phyloP scores from a whole-genome alignment of 306 rosid species.

The Calophaca sinica region DNA sequence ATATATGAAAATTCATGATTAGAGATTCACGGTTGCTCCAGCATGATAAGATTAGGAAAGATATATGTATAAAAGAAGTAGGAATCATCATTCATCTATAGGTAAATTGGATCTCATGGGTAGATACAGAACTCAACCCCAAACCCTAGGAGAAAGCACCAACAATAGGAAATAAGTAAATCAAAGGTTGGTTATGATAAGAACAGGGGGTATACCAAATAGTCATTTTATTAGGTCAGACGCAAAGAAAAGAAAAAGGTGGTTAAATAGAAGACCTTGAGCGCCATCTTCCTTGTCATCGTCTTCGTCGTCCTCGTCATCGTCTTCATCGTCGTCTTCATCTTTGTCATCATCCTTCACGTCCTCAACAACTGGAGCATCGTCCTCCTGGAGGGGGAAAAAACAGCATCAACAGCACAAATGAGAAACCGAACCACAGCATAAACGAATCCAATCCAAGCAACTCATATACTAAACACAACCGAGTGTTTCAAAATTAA shows the following conservation, averaged over 20 bases:
- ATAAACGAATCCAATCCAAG: not conserved
- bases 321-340: conserved; percentile 56
- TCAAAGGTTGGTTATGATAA: not conserved
- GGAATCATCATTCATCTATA: not conserved
- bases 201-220: not conserved
- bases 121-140: not conserved
- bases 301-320: conserved; percentile 67
- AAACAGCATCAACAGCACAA: not conserved
- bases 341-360: conserved; percentile 73
- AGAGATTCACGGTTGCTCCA: not conserved
- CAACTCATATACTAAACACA: not conserved
- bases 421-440: not conserved
- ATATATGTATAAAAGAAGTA: not conserved
- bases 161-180: not conserved
- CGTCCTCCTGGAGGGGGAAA: conserved; percentile 53
- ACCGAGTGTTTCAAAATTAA: not conserved
- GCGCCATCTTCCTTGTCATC: conserved; percentile 71
- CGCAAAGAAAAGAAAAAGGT: not conserved
- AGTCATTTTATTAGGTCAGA: not conserved
- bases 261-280: conserved; percentile 51
- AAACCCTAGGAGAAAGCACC: not conserved
- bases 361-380: conserved; percentile 74
- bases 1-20: not conserved
- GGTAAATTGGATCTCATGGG: not conserved
- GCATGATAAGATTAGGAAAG: not conserved